phyloP scores from a whole-genome alignment of 2,329 filamentous ascomycete genomes.

The Talaromyces marneffei region DNA sequence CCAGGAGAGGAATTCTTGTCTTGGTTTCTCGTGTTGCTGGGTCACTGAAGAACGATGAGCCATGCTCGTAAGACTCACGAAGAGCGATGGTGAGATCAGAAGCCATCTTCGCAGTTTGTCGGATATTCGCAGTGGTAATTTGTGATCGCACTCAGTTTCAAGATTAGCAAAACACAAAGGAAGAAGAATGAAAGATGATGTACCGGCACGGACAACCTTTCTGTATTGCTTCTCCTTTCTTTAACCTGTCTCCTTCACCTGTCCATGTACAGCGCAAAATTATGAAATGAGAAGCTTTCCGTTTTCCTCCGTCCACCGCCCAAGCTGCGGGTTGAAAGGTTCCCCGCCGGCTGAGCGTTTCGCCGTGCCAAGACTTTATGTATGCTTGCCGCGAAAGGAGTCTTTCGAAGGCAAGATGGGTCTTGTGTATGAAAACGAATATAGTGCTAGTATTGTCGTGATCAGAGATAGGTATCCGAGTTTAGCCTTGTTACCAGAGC shows the following conservation, averaged over 20 bases:
- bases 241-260: background rate
- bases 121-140: background rate
- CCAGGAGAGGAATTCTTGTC: constrained; percentile 11
- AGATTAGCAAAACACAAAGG: background rate
- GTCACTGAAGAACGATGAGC: background rate
- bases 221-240: background rate
- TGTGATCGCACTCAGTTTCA: background rate
- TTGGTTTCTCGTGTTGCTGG: background rate
- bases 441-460: background rate
- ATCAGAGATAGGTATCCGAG: background rate
- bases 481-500: background rate
- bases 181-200: background rate
- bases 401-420: background rate
- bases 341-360: constrained; percentile 3
- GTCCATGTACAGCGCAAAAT: background rate
- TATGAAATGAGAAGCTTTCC: background rate
- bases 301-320: background rate
- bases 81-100: constrained; percentile 11
- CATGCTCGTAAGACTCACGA: constrained; percentile 10
- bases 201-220: background rate
- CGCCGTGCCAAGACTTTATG: constrained; percentile 4
- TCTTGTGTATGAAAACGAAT: background rate
- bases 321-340: background rate
- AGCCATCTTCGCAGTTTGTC: background rate
- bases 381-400: background rate